Conservation (phyloP, 345 rosid species). For the Gossypium turneri region DNA sequence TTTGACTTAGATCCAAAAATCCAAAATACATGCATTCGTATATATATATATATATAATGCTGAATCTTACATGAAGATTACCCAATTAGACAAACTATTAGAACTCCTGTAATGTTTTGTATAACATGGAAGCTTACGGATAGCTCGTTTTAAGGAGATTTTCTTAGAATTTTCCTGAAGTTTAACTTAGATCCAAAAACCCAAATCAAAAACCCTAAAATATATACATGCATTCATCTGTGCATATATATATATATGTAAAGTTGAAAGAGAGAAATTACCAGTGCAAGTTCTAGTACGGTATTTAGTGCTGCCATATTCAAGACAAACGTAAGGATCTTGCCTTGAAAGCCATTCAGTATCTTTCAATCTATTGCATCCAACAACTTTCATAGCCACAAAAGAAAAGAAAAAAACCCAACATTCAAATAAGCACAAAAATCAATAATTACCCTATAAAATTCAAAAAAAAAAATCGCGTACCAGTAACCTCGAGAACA, state of each 20-base stretch:
- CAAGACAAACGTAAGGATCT: constrained; percentile 64
- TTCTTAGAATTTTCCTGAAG: too few relatives aligned
- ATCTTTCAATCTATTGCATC: constrained; percentile 61
- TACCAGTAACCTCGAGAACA: constrained; percentile 56
- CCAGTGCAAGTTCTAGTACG: constrained; percentile 76
- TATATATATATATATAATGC: too few relatives aligned
- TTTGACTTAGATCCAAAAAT: too few relatives aligned
- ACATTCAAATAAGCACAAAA: background rate
- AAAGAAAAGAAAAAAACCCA: background rate
- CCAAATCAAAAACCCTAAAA: constrained; percentile 13
- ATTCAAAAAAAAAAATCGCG: constrained; percentile 2
- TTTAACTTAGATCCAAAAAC: background rate
- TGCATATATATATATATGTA: background rate
- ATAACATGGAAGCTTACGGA: too few relatives aligned
- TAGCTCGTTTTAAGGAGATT: too few relatives aligned
- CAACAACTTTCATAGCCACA: constrained; percentile 39
- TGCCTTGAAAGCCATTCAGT: constrained; percentile 73
- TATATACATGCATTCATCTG: too few relatives aligned
- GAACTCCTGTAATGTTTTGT: too few relatives aligned
- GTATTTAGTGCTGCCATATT: constrained; percentile 41
- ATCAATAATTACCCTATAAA: background rate
- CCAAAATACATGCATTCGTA: too few relatives aligned
- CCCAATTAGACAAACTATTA: too few relatives aligned
- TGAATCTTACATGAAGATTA: too few relatives aligned
- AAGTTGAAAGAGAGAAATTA: constrained; percentile 6